Percentiles rank a stretch among this genome's conserved stretches.
phyloP scores from a whole-genome alignment of 1,139 yeast species.

The Candida tropicalis region DNA sequence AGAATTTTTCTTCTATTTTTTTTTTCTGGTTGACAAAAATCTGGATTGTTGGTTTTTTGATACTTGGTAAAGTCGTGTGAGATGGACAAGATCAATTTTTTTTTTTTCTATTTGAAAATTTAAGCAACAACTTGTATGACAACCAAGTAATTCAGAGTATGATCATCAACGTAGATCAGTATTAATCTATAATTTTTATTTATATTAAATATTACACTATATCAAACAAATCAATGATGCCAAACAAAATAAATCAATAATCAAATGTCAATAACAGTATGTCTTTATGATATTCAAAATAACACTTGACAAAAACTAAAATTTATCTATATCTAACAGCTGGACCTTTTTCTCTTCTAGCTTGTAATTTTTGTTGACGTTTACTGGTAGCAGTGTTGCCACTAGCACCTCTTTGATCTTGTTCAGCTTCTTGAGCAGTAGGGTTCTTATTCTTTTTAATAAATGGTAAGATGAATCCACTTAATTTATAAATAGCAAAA shows the following conservation, averaged over 20 bases:
- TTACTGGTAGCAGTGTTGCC: conserved; percentile 35
- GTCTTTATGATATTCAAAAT: too few relatives aligned
- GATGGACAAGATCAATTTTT: background rate
- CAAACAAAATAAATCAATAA: background rate
- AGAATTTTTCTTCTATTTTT: conserved; percentile 2
- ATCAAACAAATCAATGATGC: too few relatives aligned
- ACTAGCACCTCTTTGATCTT: background rate
- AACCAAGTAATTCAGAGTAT: background rate
- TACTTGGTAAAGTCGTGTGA: conserved; percentile 5
- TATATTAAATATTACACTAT: too few relatives aligned
- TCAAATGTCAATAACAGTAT: background rate
- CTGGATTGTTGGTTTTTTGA: background rate
- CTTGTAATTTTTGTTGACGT: conserved; percentile 52
- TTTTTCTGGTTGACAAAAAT: background rate
- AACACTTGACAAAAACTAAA: background rate
- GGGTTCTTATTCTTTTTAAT: conserved; percentile 18
- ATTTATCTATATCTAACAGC: conserved; percentile 28
- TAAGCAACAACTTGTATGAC: too few relatives aligned
- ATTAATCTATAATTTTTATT: too few relatives aligned
- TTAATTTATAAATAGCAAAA: conserved; percentile 59
- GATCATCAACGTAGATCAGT: too few relatives aligned
- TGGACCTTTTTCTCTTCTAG: conserved; percentile 42
- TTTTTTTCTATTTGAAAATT: too few relatives aligned
- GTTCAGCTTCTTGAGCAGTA: background rate
- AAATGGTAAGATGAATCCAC: conserved; percentile 25